Base-by-base conservation (phyloP, 768 basidiomycete species). In the Pulveroboletus sp. region DNA sequence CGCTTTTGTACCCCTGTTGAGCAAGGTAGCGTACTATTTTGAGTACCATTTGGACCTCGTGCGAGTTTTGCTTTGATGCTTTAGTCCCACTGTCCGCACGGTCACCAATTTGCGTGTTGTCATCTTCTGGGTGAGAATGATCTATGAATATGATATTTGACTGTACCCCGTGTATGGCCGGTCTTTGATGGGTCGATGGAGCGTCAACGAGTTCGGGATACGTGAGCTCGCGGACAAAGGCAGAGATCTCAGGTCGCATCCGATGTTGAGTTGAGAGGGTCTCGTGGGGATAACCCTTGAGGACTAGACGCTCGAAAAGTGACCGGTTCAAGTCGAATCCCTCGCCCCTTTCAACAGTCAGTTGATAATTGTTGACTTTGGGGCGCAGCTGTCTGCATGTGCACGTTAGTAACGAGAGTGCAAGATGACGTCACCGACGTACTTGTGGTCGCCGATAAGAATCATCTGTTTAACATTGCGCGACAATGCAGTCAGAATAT, bases 361-460 rank as follows among this genome's bases (percentile, higher is more conserved):
- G 65, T 0, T 56, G 36, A 49, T 86, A 87, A 44, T 79, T 75
- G 51, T 84, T 84, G 51, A 86, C 80, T 60, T 87, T 87, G 0
- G 85, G 85, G 4, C 85, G 82, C 5, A 87, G 63, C 65, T 87
- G 85, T 60, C 85, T 86, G 35, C 5, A 12, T 19, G 14, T 21
- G 43, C 8, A 31, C 13, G 3, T 50, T 31, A 40, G 40, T 32
- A 10, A 20, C 3, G 0, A 2, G 42, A 17, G 24, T 9, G 17
- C 17, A 10, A 27, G 23, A 20, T 21, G 5, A 46, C 1, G 12
- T n/a, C 8, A n/a, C 35, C 35, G 16, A 50, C 58, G 0, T 65
- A 85, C 85, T 86, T 79, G 64, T 86, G 85, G 56, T 87, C 85
- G 0, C 85, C 85, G 37, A 87, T 86, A 3, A 87, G 68, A 51